These are phyloP conservation scores for Termitomyces sp. DNA, from an alignment of 768 basidiomycete species.

Conservation along the genomic window DNA sequence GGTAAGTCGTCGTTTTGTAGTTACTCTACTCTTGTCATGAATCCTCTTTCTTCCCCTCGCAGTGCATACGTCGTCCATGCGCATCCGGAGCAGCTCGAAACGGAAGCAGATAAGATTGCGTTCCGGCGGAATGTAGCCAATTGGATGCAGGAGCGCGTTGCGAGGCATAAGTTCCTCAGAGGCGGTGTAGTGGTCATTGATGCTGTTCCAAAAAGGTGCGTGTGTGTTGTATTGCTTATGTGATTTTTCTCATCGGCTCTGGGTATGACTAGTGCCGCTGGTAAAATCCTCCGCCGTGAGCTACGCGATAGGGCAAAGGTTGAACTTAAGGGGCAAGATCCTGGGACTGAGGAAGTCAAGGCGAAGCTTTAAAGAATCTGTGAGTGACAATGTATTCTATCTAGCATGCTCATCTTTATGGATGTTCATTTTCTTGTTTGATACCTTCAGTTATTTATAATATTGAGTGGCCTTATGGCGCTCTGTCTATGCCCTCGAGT, in stretches of 20 bases:
- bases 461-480: too few species aligned
- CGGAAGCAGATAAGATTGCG: conserved; percentile 30
- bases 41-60: background rate
- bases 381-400: conserved; percentile 15
- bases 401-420: too few species aligned
- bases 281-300: conserved; percentile 83
- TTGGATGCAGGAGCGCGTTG: conserved; percentile 74
- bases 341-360: conserved; percentile 26
- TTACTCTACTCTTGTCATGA: background rate
- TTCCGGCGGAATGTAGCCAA: conserved; percentile 51
- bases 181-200: conserved; percentile 70
- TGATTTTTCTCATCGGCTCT: too few species aligned
- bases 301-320: conserved; percentile 64
- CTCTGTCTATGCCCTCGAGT: too few species aligned
- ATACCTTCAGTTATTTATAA: too few species aligned
- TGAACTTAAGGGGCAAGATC: conserved; percentile 44
- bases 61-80: conserved; percentile 67
- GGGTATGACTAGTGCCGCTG: conserved; percentile 63
- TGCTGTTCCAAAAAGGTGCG: conserved; percentile 66
- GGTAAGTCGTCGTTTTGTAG: conserved; percentile 33
- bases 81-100: conserved; percentile 30
- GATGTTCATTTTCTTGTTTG: too few species aligned
- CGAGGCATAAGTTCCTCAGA: conserved; percentile 73
- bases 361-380: conserved; percentile 27
- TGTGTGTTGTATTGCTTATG: background rate